These are phyloP conservation scores for Amanita thiersii DNA, from an alignment of 768 basidiomycete genomes.

Conservation along the genomic window DNA sequence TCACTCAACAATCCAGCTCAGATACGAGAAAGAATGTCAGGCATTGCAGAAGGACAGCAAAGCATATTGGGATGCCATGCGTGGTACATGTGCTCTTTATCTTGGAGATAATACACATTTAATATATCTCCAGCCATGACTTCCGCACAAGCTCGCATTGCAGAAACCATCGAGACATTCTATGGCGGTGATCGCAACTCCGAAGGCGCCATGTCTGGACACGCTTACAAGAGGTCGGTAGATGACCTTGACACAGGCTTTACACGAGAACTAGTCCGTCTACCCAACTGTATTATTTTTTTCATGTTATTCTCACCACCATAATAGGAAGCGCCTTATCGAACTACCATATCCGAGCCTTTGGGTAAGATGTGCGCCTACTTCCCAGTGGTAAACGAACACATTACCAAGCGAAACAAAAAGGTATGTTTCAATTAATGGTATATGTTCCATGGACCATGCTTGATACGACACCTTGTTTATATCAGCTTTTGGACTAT, in stretches of 20 bases:
- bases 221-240: slow-evolving; percentile 92
- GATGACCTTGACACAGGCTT: slow-evolving; percentile 88
- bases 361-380: slow-evolving; percentile 95
- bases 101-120: background rate
- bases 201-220: slow-evolving; percentile 93
- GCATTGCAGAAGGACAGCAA: slow-evolving; percentile 93
- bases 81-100: slow-evolving; percentile 42
- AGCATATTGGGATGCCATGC: slow-evolving; percentile 90
- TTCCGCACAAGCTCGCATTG: slow-evolving; percentile 83
- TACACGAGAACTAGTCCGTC: slow-evolving; percentile 72
- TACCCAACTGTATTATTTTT: background rate
- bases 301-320: background rate
- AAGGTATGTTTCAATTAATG: slow-evolving; percentile 47
- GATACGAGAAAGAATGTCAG: slow-evolving; percentile 95
- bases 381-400: slow-evolving; percentile 89
- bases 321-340: slow-evolving; percentile 81
- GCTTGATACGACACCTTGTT: background rate
- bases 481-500: slow-evolving; percentile 82
- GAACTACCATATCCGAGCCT: slow-evolving; percentile 92
- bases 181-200: slow-evolving; percentile 81
- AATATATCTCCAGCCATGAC: slow-evolving; percentile 48
- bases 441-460: background rate
- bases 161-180: slow-evolving; percentile 90
- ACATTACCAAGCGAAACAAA: slow-evolving; percentile 91
- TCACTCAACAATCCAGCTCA: slow-evolving; percentile 22